phyloP scores from a whole-genome alignment of 208 protist species.

The Trypanosoma melophagium region DNA sequence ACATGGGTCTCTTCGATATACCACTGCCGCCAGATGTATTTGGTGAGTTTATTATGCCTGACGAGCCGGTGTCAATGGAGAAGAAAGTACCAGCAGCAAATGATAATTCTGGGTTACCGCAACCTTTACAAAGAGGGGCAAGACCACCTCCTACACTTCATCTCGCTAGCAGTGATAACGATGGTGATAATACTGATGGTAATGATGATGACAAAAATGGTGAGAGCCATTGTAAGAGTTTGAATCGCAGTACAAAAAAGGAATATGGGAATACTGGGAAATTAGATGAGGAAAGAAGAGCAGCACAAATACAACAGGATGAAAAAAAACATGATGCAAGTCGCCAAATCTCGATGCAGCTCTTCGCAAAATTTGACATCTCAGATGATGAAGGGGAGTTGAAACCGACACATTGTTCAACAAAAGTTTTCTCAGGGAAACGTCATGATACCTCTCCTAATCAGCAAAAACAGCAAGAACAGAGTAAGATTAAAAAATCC shows the following conservation, averaged over 20 bases:
- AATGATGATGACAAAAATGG: neutral
- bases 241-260: neutral
- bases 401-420: neutral
- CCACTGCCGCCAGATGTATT: constrained; percentile 38
- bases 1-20: constrained; percentile 26
- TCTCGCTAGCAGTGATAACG: constrained; percentile 15
- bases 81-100: constrained; percentile 1
- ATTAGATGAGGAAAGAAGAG: neutral
- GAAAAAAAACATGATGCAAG: neutral
- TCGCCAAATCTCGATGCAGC: constrained; percentile 16
- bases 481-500: neutral
- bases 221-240: neutral
- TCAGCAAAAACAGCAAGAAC: constrained; percentile 2
- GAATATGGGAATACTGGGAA: neutral
- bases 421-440: neutral
- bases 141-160: constrained; percentile 25
- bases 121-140: neutral
- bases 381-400: constrained; percentile 25
- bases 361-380: constrained; percentile 30
- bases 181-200: neutral
- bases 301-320: neutral
- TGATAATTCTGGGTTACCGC: neutral
- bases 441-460: neutral
- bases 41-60: constrained; percentile 9
- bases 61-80: neutral